Conservation (phyloP, 441 rosid genomes). For the Syzygium syzygioides region DNA sequence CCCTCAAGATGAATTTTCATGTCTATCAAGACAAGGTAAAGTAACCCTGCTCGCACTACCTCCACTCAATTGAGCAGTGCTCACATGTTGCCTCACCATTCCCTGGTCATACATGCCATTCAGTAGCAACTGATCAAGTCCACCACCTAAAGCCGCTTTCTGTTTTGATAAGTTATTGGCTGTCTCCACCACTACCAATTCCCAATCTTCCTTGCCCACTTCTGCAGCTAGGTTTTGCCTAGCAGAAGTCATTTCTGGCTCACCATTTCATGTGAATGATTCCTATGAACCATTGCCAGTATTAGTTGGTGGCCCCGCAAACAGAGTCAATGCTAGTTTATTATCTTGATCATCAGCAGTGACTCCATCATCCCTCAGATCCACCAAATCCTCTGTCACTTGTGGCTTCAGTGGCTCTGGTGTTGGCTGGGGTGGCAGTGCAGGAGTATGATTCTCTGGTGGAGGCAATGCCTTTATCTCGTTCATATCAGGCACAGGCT, state of each 20-base stretch:
- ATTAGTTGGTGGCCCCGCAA: constrained; percentile 49
- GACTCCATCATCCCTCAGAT: constrained; percentile 67
- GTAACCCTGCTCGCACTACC: constrained; percentile 98
- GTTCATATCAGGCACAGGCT: constrained; percentile 61
- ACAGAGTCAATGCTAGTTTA: constrained; percentile 76
- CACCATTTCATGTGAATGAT: constrained; percentile 69
- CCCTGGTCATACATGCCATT: constrained; percentile 97
- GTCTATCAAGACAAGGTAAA: constrained; percentile 49
- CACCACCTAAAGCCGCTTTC: constrained; percentile 84
- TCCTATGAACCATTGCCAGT: constrained; percentile 78
- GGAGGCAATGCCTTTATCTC: constrained; percentile 87
- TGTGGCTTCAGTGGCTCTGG: constrained; percentile 48
- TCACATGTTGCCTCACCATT: constrained; percentile 79
- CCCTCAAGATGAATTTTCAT: too few relatives aligned
- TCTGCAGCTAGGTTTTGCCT: constrained; percentile 98
- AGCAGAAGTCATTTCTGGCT: constrained; percentile 76
- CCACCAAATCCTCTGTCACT: constrained; percentile 59
- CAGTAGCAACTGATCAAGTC: constrained; percentile 76
- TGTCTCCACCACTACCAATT: constrained; percentile 82
- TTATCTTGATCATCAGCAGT: constrained; percentile 89
- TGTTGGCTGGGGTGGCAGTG: constrained; percentile 48
- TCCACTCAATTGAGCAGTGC: constrained; percentile 57
- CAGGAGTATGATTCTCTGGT: constrained; percentile 62
- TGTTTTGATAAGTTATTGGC: constrained; percentile 76
- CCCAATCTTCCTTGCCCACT: constrained; percentile 87